Evolutionary conservation across 2,329 filamentous ascomycete species (phyloP).

Genomic region (Juglanconis oblonga): DNA sequence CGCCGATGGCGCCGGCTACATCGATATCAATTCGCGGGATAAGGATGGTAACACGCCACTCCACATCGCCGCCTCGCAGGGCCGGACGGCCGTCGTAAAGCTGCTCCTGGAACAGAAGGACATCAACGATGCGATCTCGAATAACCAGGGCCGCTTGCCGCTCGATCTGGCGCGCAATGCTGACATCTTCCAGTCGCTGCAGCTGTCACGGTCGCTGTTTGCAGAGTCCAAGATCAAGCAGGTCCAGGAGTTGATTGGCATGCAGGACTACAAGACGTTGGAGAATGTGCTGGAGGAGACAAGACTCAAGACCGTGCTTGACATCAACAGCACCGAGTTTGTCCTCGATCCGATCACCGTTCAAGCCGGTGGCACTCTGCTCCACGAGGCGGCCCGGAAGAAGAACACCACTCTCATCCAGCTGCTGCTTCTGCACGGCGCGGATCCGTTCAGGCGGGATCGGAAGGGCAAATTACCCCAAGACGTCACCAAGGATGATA

Average conservation of each 20-base stretch:
- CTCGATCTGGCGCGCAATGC: slow-evolving; percentile 87
- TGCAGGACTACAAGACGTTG: slow-evolving; percentile 72
- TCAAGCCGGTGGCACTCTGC: slow-evolving; percentile 81
- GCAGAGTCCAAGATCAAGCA: slow-evolving; percentile 82
- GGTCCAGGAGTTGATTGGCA: slow-evolving; percentile 74
- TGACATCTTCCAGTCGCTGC: slow-evolving; percentile 93
- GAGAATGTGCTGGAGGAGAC: slow-evolving; percentile 81
- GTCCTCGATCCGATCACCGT: slow-evolving; percentile 75
- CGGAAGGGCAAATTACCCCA: slow-evolving; percentile 94
- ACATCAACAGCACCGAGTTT: slow-evolving; percentile 89
- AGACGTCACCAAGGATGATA: slow-evolving; percentile 93
- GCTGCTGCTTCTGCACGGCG: slow-evolving; percentile 85
- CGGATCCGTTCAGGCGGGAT: slow-evolving; percentile 92
- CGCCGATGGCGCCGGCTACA: slow-evolving; percentile 61
- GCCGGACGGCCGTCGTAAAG: slow-evolving; percentile 75
- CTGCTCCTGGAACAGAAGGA: slow-evolving; percentile 77
- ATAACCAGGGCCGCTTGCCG: slow-evolving; percentile 79
- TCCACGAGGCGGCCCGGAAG: slow-evolving; percentile 90
- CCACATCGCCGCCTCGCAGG: slow-evolving; percentile 81
- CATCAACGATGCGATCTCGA: slow-evolving; percentile 85
- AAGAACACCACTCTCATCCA: slow-evolving; percentile 87
- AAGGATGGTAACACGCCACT: slow-evolving; percentile 92
- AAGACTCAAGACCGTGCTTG: slow-evolving; percentile 79
- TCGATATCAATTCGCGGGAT: slow-evolving; percentile 88
- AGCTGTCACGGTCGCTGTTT: slow-evolving; percentile 85